Evolutionary conservation across 2,329 filamentous ascomycete species (phyloP), one percentile per base, ranked within the genome.

Genomic region (Trichoderma atrobrunneum): DNA sequence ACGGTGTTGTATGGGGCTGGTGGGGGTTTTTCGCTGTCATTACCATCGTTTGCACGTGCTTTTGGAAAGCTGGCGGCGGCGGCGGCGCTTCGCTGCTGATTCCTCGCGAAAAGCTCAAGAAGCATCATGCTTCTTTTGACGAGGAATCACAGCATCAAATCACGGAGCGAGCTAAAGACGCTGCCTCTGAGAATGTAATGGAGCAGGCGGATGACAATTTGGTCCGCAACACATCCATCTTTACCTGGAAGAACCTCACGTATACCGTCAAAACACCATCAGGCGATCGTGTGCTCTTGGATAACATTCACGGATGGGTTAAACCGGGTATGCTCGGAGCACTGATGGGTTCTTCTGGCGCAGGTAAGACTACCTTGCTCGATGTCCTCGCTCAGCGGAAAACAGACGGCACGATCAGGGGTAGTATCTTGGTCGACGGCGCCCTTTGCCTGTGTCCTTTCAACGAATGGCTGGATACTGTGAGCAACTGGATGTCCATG

Each of bases 291-390:
- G 84, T 88, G 14, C 89, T 97, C 72, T 84, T 97, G 8, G 90
- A 96, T 74, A 87, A 95, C 72, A 92, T 97, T 1, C 89, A 94
- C 75, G 94, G 93, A 3, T 97, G 91, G 89, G 92, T 95, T 70
- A 93, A 93, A 80, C 92, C 93, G 1, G 93, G 93, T 59, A 94
- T 90, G 74, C 81, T 94, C 21, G 93, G 91, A 4, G 93, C 92
- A 5, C 84, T 95, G 18, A 93, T 95, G 92, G 91, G 93, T 76
- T 89, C 92, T 3, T 92, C 91, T 12, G 93, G 93, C 74, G 93
- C 94, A n/a, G 93, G 94, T 65, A 97, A 97, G 81, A 97, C 93
- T 0, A 96, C 93, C 0, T 86, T 97, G 4, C 84, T 97, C 7
- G 93, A 96, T 80, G 92, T 94, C 3, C 86, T 97, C 39, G 93